Percentiles rank a stretch among this genome's conserved stretches.
These are phyloP conservation scores for Diutina ranongensis DNA, from an alignment of 1,139 yeast species.

Conservation along the genomic window DNA sequence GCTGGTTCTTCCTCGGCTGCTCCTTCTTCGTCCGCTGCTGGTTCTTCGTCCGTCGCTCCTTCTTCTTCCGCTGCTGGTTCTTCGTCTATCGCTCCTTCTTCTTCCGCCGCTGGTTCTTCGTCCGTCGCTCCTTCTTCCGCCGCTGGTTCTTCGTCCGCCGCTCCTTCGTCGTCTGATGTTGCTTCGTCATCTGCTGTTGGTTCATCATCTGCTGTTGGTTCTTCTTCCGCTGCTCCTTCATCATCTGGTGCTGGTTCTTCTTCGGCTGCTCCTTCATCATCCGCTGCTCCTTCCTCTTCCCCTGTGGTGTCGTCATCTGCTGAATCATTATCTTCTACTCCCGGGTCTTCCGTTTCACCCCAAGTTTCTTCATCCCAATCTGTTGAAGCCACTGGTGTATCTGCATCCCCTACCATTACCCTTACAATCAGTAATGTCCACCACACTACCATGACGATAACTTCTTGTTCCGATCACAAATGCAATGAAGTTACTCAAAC, in stretches of 20 bases:
- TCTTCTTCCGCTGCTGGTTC: not conserved
- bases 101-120: not conserved
- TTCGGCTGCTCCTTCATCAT: not conserved
- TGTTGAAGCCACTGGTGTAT: not conserved
- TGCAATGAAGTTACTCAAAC: not conserved
- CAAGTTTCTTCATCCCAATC: not conserved
- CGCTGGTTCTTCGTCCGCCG: not conserved
- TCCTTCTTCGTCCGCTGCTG: not conserved
- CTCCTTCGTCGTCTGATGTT: not conserved
- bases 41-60: not conserved
- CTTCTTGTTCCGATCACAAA: not conserved
- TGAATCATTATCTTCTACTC: not conserved
- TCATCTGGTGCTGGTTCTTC: not conserved
- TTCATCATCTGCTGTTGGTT: not conserved
- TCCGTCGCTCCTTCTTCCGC: not conserved
- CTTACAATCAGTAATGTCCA: not conserved
- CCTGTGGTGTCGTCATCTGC: not conserved
- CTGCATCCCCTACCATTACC: not conserved
- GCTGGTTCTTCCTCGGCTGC: not conserved
- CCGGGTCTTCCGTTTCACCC: too few relatives aligned
- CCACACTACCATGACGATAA: not conserved
- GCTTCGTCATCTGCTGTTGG: not conserved
- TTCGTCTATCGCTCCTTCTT: not conserved
- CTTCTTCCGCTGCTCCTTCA: not conserved
- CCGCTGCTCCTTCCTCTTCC: too few relatives aligned